Evolutionary conservation across 495 filamentous ascomycete genomes (phyloP).

Genomic region (Hypoxylon perforatum): DNA sequence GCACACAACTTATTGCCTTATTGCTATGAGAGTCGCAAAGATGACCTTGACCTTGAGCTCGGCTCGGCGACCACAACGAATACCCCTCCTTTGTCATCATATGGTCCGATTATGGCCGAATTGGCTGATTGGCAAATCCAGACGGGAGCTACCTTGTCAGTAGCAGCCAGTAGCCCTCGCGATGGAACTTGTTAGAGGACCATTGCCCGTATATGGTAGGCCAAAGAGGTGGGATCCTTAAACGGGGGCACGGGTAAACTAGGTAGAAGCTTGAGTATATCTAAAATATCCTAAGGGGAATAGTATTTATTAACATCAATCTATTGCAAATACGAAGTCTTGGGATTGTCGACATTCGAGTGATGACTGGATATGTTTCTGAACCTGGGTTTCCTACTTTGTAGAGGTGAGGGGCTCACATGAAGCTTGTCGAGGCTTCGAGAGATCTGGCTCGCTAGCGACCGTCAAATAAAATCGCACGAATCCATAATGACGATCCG

Average conservation of each 20-base stretch:
- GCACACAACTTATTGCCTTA: too few relatives aligned
- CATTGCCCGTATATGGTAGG: slow-evolving; percentile 1
- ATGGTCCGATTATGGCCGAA: slow-evolving; percentile 44
- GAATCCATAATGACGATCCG: slow-evolving; percentile 45
- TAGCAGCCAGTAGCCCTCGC: neutral
- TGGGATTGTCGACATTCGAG: slow-evolving; percentile 2
- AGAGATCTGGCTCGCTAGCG: slow-evolving; percentile 44
- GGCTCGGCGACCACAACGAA: slow-evolving; percentile 43
- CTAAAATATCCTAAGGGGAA: slow-evolving; percentile 16
- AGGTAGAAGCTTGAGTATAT: slow-evolving; percentile 17
- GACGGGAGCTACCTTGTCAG: slow-evolving; percentile 36
- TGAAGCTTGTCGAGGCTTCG: slow-evolving; percentile 30
- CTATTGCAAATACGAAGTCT: slow-evolving; percentile 39
- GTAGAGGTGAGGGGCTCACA: slow-evolving; percentile 42
- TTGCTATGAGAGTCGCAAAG: slow-evolving; percentile 38
- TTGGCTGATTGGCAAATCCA: slow-evolving; percentile 34
- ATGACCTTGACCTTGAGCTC: slow-evolving; percentile 36
- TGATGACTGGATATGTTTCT: slow-evolving; percentile 44
- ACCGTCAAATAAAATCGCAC: slow-evolving; percentile 45
- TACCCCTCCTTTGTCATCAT: slow-evolving; percentile 44
- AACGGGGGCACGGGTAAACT: slow-evolving; percentile 5
- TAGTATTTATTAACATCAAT: slow-evolving; percentile 1
- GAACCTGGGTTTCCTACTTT: slow-evolving; percentile 25
- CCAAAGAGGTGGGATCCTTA: neutral
- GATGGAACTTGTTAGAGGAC: slow-evolving; percentile 6